A percentile compares a stretch with the other conserved stretches of the same genome.
These are phyloP conservation scores for Spergularia bocconei DNA, from an alignment of 148 eudicot species.

Conservation along the genomic window DNA sequence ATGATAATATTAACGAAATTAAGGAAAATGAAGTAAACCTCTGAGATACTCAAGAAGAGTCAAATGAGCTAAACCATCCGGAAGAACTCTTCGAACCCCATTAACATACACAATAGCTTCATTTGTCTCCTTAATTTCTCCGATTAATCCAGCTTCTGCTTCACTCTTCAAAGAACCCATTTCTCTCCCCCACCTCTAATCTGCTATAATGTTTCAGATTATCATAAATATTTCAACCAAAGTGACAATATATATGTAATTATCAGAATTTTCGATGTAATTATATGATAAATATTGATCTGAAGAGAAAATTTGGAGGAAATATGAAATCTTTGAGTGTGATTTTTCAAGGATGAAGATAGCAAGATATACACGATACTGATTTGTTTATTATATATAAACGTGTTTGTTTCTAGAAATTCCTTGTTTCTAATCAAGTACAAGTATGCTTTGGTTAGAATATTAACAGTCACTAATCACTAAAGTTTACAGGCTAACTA, in stretches of 20 bases:
- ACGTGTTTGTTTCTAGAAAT: no score
- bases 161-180: constrained; percentile 79
- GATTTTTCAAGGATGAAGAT: no score
- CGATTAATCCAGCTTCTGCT: constrained; percentile 33
- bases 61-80: constrained; percentile 91
- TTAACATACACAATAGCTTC: constrained; percentile 78
- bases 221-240: background rate
- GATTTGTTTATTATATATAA: no score
- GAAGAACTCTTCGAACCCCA: constrained; percentile 71
- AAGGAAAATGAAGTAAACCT: constrained; percentile 39
- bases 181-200: background rate
- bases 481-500: no score
- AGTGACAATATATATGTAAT: background rate
- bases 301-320: no score
- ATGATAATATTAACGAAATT: background rate
- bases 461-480: no score
- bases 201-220: background rate
- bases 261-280: no score
- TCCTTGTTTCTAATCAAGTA: no score
- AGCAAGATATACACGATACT: no score
- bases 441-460: no score
- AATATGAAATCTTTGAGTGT: no score
- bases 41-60: constrained; percentile 94
- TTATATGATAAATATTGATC: no score
- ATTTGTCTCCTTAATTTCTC: constrained; percentile 32